A percentile compares a stretch with the other conserved stretches of the same genome.
Conservation (phyloP, 768 basidiomycete species). For the Pilatotrama ljubarskyi region DNA sequence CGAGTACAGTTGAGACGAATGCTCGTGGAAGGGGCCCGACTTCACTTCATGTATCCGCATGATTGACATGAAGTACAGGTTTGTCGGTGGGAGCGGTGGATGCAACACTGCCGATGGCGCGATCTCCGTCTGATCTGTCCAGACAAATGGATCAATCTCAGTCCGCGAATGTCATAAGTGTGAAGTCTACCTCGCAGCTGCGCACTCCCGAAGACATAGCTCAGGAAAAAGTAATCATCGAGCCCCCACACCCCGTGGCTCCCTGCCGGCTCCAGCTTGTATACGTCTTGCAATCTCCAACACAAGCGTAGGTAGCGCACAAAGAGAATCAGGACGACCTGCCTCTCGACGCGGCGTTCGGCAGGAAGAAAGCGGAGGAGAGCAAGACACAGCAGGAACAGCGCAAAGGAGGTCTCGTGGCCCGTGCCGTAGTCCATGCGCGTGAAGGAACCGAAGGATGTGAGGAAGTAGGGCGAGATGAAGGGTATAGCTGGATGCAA, state of each 20-base stretch:
- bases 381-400: slow-evolving; percentile 74
- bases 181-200: slow-evolving; percentile 68
- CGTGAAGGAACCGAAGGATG: slow-evolving; percentile 86
- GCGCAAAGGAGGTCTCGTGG: slow-evolving; percentile 86
- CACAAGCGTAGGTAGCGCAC: slow-evolving; percentile 78
- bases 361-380: slow-evolving; percentile 67
- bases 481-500: slow-evolving; percentile 53
- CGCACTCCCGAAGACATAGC: slow-evolving; percentile 88
- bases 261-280: slow-evolving; percentile 92
- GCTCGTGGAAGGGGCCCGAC: slow-evolving; percentile 86
- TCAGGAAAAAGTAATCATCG: slow-evolving; percentile 88
- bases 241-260: slow-evolving; percentile 98
- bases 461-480: slow-evolving; percentile 74
- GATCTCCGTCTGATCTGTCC: slow-evolving; percentile 59
- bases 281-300: slow-evolving; percentile 85
- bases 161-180: not conserved
- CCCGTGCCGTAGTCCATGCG: slow-evolving; percentile 97
- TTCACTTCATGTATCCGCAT: slow-evolving; percentile 80
- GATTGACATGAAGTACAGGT: slow-evolving; percentile 80
- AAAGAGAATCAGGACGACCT: slow-evolving; percentile 61
- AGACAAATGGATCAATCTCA: slow-evolving; percentile 7
- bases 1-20: slow-evolving; percentile 85
- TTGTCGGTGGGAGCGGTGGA: slow-evolving; percentile 59
- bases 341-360: slow-evolving; percentile 59
- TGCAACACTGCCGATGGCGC: slow-evolving; percentile 66